Conservation (phyloP, 2,329 filamentous ascomycete genomes). For the Microcyclospora pomicola region DNA sequence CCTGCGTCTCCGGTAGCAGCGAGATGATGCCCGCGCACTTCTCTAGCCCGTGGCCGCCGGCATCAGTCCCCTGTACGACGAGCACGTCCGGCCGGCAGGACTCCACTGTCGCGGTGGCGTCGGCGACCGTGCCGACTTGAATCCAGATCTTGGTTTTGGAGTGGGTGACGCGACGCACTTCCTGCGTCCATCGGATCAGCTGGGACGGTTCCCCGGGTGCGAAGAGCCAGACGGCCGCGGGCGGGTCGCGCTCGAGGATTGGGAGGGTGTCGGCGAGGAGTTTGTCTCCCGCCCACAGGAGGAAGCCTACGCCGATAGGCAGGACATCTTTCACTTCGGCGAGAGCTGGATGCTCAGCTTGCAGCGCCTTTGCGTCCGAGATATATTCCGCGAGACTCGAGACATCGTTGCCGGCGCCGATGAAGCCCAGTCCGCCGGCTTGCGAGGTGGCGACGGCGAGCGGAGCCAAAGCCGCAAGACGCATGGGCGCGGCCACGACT, state of each 20-base stretch:
- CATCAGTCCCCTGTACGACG: slow-evolving; percentile 50
- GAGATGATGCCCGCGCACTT: slow-evolving; percentile 41
- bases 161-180: slow-evolving; percentile 21
- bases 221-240: slow-evolving; percentile 54
- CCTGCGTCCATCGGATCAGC: slow-evolving; percentile 20
- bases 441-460: slow-evolving; percentile 48
- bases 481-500: slow-evolving; percentile 55
- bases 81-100: slow-evolving; percentile 42
- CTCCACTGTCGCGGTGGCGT: slow-evolving; percentile 37
- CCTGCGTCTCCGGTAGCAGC: slow-evolving; percentile 44
- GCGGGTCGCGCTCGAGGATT: slow-evolving; percentile 34
- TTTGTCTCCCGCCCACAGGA: slow-evolving; percentile 36
- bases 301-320: slow-evolving; percentile 48
- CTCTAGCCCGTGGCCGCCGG: slow-evolving; percentile 48
- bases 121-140: slow-evolving; percentile 46
- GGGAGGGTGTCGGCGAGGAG: slow-evolving; percentile 33
- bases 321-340: slow-evolving; percentile 19
- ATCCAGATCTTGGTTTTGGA: slow-evolving; percentile 39
- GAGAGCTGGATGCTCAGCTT: slow-evolving; percentile 11
- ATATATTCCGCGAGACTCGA: slow-evolving; percentile 23
- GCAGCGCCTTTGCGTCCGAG: slow-evolving; percentile 11
- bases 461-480: slow-evolving; percentile 41
- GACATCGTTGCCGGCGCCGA: slow-evolving; percentile 31
- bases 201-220: slow-evolving; percentile 37
- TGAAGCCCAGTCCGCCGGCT: slow-evolving; percentile 37